Percentiles rank a stretch among this genome's conserved stretches.
Evolutionary conservation across 805 yeast species (phyloP).

Genomic region (Ogataea allantospora): DNA sequence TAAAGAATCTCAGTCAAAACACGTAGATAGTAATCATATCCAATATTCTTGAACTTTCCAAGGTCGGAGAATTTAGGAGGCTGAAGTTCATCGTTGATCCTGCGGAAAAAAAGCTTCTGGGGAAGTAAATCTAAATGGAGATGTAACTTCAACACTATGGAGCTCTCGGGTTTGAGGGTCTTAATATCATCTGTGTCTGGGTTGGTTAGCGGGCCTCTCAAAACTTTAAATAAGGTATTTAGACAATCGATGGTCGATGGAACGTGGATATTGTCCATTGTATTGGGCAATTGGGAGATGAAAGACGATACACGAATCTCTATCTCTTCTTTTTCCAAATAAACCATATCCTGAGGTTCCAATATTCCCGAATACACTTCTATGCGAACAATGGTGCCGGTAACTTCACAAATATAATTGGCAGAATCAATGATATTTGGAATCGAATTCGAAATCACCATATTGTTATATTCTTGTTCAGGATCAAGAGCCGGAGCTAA

Average conservation of each 20-base stretch:
- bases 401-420: conserved; percentile 43
- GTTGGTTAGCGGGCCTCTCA: conserved; percentile 62
- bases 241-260: conserved; percentile 63
- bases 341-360: conserved; percentile 41
- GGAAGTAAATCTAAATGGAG: conserved; percentile 54
- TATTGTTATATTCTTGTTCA: conserved; percentile 12
- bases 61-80: conserved; percentile 32
- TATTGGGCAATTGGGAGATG: conserved; percentile 23
- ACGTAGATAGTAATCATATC: conserved; percentile 51
- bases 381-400: conserved; percentile 49
- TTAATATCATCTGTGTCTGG: conserved; percentile 45
- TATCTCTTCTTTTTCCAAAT: conserved; percentile 50
- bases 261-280: conserved; percentile 15
- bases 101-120: conserved; percentile 44
- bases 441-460: conserved; percentile 22
- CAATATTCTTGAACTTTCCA: conserved; percentile 20
- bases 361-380: conserved; percentile 55
- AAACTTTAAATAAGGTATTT: conserved; percentile 56
- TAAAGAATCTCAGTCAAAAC: conserved; percentile 54
- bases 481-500: conserved; percentile 3
- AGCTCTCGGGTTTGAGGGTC: conserved; percentile 52
- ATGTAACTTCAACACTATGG: conserved; percentile 51
- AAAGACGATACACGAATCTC: conserved; percentile 45
- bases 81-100: conserved; percentile 30
- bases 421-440: conserved; percentile 46